Conservation (phyloP, 306 rosid genomes). For the Vicia villosa region DNA sequence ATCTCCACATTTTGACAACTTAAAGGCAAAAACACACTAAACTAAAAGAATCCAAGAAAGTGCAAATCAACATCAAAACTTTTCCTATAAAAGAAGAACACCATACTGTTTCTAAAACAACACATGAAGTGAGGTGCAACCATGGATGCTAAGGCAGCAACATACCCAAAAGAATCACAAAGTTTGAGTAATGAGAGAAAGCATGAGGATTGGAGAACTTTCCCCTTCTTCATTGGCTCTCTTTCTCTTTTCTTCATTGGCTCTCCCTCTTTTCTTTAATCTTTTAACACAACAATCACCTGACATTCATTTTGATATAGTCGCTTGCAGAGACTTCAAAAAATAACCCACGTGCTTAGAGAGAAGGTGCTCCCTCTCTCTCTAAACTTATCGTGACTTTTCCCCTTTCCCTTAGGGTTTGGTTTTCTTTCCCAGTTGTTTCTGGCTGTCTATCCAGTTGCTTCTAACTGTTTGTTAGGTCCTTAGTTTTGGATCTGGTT, state of each 20-base stretch:
- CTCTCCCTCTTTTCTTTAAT: conserved; percentile 23
- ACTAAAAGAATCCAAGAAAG: not conserved
- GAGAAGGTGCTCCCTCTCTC: no score
- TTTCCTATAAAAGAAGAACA: no score
- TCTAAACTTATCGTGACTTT: no score
- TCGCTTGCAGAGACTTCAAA: no score
- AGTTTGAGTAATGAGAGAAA: not conserved
- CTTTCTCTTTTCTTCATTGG: no score
- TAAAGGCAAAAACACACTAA: not conserved
- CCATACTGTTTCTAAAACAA: not conserved
- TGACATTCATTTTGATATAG: conserved; percentile 10
- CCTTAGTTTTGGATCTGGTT: no score
- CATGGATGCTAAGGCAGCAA: conserved; percentile 23
- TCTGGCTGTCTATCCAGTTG: no score
- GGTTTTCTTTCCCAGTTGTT: no score
- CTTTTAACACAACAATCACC: not conserved
- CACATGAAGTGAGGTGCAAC: conserved; percentile 1
- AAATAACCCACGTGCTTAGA: no score
- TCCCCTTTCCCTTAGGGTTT: no score
- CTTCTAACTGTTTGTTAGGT: no score
- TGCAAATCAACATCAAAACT: not conserved
- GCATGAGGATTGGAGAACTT: conserved; percentile 55
- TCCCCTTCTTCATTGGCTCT: conserved; percentile 50
- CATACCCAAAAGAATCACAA: conserved; percentile 7
- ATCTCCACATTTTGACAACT: not conserved